Percentiles rank a stretch among this genome's conserved stretches.
Conservation (phyloP, 1,139 yeast genomes). For the Yamadazyma conglobata region DNA sequence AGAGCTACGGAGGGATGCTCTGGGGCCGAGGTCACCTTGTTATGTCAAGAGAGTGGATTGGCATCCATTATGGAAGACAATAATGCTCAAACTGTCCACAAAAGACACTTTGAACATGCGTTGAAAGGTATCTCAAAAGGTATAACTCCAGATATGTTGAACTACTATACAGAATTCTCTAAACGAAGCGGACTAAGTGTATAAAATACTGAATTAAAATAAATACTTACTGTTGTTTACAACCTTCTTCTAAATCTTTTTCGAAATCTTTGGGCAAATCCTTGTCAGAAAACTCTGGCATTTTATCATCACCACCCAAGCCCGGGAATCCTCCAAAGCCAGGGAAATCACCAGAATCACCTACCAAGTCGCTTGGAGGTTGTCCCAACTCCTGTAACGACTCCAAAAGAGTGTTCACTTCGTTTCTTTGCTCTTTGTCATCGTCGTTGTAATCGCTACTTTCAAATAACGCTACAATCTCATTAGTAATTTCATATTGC, state of each 20-base stretch:
- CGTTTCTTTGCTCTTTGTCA: conserved; percentile 47
- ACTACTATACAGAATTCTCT: conserved; percentile 69
- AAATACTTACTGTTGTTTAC: conserved; percentile 25
- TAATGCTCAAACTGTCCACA: conserved; percentile 49
- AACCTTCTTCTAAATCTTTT: conserved; percentile 40
- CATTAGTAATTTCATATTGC: conserved; percentile 53
- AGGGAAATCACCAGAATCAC: conserved; percentile 60
- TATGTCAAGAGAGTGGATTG: conserved; percentile 94
- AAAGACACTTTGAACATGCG: conserved; percentile 71
- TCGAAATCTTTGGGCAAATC: conserved; percentile 50
- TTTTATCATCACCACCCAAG: conserved; percentile 24
- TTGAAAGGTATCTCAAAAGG: conserved; percentile 65
- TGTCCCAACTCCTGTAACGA: conserved; percentile 79
- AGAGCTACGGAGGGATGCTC: conserved; percentile 89
- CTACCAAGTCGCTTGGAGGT: conserved; percentile 80
- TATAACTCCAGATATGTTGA: conserved; percentile 80
- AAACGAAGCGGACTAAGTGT: conserved; percentile 34
- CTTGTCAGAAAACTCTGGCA: conserved; percentile 40
- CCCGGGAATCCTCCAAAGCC: conserved; percentile 40
- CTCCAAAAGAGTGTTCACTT: conserved; percentile 58
- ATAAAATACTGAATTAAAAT: conserved; percentile 10
- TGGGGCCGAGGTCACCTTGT: conserved; percentile 89
- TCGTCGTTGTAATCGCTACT: conserved; percentile 50
- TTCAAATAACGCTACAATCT: conserved; percentile 58
- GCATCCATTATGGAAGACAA: conserved; percentile 82